Conservation (phyloP, 768 basidiomycete genomes). For the Solioccasus polychromus region DNA sequence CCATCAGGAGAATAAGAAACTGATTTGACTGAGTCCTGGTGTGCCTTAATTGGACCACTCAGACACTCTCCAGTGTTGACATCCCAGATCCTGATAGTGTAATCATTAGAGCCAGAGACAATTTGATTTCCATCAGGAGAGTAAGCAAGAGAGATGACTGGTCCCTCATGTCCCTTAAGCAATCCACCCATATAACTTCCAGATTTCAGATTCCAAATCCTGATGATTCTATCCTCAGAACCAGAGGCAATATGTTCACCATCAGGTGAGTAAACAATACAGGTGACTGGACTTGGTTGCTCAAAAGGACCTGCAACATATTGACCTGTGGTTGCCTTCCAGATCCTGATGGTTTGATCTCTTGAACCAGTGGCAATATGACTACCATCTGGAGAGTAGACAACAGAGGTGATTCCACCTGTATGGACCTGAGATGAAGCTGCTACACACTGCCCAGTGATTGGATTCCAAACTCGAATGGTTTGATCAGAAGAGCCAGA, state of each 20-base stretch:
- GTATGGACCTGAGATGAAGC: slow-evolving; percentile 4
- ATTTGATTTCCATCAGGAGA: slow-evolving; percentile 13
- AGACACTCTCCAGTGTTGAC: slow-evolving; percentile 5
- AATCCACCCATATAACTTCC: no score
- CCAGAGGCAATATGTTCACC: slow-evolving; percentile 22
- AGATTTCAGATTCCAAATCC: no score
- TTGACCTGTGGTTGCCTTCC: slow-evolving; percentile 18
- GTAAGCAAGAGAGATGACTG: slow-evolving; percentile 9
- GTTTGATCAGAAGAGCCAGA: slow-evolving; percentile 23
- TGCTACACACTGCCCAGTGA: no score
- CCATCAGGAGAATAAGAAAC: slow-evolving; percentile 26
- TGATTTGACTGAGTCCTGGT: neutral
- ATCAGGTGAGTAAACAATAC: slow-evolving; percentile 19
- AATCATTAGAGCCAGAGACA: slow-evolving; percentile 9
- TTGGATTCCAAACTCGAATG: slow-evolving; percentile 19
- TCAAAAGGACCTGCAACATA: slow-evolving; percentile 11
- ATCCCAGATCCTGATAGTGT: slow-evolving; percentile 16
- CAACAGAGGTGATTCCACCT: neutral
- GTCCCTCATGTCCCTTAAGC: no score
- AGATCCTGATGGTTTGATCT: slow-evolving; percentile 16
- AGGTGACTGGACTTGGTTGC: slow-evolving; percentile 3
- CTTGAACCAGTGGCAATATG: slow-evolving; percentile 13
- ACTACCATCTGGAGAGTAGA: slow-evolving; percentile 27
- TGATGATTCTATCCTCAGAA: slow-evolving; percentile 10
- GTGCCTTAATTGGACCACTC: slow-evolving; percentile 11